Conservation (phyloP, 73 alveolate genomes). For the Paramecium sexaurelia region DNA sequence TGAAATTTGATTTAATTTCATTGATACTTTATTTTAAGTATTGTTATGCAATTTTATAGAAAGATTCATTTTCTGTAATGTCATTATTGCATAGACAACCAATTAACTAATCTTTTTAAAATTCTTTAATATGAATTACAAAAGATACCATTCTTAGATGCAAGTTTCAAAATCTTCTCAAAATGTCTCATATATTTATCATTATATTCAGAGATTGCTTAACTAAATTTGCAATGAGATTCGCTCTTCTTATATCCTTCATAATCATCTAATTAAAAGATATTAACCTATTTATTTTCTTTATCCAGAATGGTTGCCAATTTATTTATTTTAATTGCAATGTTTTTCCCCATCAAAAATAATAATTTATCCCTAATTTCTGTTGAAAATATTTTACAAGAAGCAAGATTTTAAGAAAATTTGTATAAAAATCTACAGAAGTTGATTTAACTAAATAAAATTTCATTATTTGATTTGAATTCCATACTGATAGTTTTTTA, state of each 20-base stretch:
- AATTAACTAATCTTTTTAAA: neutral
- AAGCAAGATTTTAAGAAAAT: constrained; percentile 34
- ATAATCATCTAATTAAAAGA: constrained; percentile 40
- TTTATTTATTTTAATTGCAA: constrained; percentile 31
- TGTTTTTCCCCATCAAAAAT: constrained; percentile 53
- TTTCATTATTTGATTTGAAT: constrained; percentile 35
- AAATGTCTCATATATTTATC: constrained; percentile 50
- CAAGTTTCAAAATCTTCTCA: constrained; percentile 11
- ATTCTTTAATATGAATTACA: neutral
- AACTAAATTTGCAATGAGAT: constrained; percentile 51
- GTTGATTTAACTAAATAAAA: constrained; percentile 47
- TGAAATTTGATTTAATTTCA: neutral
- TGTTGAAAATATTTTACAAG: neutral
- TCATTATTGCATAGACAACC: constrained; percentile 27
- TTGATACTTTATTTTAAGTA: neutral
- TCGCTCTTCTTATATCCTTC: constrained; percentile 38
- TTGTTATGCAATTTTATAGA: neutral
- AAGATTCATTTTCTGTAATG: neutral
- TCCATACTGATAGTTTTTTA: constrained; percentile 34
- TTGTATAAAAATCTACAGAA: constrained; percentile 51
- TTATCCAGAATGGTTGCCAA: constrained; percentile 36
- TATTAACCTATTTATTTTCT: neutral
- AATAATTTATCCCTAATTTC: constrained; percentile 32
- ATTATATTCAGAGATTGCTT: constrained; percentile 40
- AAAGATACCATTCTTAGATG: constrained; percentile 42